A percentile compares a stretch with the other conserved stretches of the same genome.
These are phyloP conservation scores for Penicillium ucsense DNA, from an alignment of 495 filamentous ascomycete genomes.

Conservation along the genomic window DNA sequence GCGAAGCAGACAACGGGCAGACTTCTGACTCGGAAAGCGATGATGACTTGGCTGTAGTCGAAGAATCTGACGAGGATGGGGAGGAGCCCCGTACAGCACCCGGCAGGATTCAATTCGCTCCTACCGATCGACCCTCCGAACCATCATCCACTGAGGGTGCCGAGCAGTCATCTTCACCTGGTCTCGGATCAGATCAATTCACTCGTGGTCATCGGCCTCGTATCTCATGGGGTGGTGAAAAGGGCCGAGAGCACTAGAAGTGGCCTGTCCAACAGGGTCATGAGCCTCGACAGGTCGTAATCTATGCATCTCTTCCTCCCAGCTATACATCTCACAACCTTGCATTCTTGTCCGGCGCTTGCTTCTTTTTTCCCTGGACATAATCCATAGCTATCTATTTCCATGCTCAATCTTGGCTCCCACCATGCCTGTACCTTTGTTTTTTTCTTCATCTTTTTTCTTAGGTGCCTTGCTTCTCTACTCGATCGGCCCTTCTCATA, in stretches of 20 bases:
- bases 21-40: slow-evolving; percentile 57
- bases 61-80: slow-evolving; percentile 23
- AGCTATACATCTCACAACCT: too few relatives aligned
- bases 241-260: slow-evolving; percentile 12
- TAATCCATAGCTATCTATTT: too few relatives aligned
- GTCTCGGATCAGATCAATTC: slow-evolving; percentile 6
- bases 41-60: slow-evolving; percentile 29
- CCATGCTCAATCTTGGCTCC: not conserved
- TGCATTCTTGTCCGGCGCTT: too few relatives aligned
- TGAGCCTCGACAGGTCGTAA: not conserved
- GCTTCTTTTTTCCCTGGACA: too few relatives aligned
- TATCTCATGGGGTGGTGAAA: slow-evolving; percentile 22
- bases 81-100: slow-evolving; percentile 11
- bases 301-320: not conserved
- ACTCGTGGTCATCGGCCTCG: slow-evolving; percentile 12
- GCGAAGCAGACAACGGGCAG: slow-evolving; percentile 42
- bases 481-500: too few relatives aligned
- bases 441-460: not conserved
- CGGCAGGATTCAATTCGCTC: slow-evolving; percentile 26
- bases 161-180: slow-evolving; percentile 14
- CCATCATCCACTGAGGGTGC: not conserved
- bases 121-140: slow-evolving; percentile 17
- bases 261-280: not conserved
- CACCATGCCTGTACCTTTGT: not conserved
- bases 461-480: not conserved